Evolutionary conservation across 2,329 filamentous ascomycete genomes (phyloP).

Genomic region (Claviceps monticola): DNA sequence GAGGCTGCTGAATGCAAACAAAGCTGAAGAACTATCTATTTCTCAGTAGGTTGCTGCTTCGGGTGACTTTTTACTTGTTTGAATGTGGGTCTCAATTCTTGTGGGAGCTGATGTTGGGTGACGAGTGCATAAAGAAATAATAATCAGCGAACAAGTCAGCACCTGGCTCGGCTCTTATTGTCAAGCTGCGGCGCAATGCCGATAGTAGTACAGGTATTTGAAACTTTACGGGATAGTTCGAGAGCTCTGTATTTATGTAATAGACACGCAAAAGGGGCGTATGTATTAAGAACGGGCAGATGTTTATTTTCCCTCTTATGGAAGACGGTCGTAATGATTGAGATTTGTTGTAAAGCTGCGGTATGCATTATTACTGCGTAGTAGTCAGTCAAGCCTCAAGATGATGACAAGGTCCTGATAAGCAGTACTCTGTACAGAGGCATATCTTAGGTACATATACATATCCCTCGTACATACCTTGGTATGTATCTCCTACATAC

Average conservation of each 20-base stretch:
- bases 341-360: no score
- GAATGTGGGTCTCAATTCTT: neutral
- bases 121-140: conserved; percentile 3
- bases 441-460: no score
- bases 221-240: neutral
- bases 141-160: conserved; percentile 1
- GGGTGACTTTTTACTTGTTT: neutral
- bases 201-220: neutral
- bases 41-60: neutral
- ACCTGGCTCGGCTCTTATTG: neutral
- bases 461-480: no score
- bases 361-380: no score
- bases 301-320: neutral
- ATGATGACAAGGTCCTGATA: no score
- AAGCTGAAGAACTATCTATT: conserved; percentile 41
- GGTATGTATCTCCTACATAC: no score
- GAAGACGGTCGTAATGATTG: no score
- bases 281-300: conserved; percentile 3
- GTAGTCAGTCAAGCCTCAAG: no score
- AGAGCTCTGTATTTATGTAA: conserved; percentile 7
- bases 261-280: conserved; percentile 7
- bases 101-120: neutral
- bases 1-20: conserved; percentile 94
- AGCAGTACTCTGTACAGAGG: no score
- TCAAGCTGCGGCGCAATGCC: neutral